These are phyloP conservation scores for Alternaria postmessia DNA, from an alignment of 2,329 filamentous ascomycete genomes.

Conservation along the genomic window DNA sequence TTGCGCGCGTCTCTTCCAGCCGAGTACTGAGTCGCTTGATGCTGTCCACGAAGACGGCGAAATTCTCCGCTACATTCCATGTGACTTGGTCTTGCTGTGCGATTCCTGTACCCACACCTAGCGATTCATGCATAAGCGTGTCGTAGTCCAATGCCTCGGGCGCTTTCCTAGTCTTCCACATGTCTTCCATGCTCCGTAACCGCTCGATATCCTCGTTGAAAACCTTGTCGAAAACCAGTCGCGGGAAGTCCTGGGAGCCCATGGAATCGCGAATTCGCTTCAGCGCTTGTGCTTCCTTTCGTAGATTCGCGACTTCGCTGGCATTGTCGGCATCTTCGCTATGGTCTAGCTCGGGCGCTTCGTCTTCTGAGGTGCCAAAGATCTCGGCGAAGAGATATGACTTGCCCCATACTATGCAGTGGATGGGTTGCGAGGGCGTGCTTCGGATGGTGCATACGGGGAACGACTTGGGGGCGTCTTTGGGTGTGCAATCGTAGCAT, in stretches of 20 bases:
- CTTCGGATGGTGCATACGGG: conserved; percentile 97
- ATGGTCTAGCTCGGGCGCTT: conserved; percentile 79
- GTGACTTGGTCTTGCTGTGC: conserved; percentile 73
- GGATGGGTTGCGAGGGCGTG: conserved; percentile 94
- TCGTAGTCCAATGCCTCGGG: conserved; percentile 79
- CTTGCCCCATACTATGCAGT: conserved; percentile 99
- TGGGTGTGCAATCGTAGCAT: conserved; percentile 94
- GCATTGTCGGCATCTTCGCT: conserved; percentile 83
- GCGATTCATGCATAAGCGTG: conserved; percentile 62
- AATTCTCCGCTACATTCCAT: conserved; percentile 86
- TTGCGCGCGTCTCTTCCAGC: conserved; percentile 69
- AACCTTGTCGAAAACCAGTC: conserved; percentile 90
- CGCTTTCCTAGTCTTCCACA: conserved; percentile 87
- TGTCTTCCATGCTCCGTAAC: conserved; percentile 86
- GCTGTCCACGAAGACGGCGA: conserved; percentile 86
- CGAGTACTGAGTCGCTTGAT: conserved; percentile 78
- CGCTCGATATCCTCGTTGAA: conserved; percentile 86
- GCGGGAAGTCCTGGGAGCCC: conserved; percentile 77
- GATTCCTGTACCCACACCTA: conserved; percentile 62
- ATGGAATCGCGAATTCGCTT: conserved; percentile 83
- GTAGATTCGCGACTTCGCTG: conserved; percentile 86
- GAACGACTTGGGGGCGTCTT: conserved; percentile 90
- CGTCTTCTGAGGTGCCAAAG: conserved; percentile 90
- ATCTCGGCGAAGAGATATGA: conserved; percentile 95
- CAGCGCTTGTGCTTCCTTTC: conserved; percentile 81